Evolutionary conservation across 805 yeast genomes (phyloP), one percentile per base, ranked within the genome.

Genomic region (Spathaspora sp.): DNA sequence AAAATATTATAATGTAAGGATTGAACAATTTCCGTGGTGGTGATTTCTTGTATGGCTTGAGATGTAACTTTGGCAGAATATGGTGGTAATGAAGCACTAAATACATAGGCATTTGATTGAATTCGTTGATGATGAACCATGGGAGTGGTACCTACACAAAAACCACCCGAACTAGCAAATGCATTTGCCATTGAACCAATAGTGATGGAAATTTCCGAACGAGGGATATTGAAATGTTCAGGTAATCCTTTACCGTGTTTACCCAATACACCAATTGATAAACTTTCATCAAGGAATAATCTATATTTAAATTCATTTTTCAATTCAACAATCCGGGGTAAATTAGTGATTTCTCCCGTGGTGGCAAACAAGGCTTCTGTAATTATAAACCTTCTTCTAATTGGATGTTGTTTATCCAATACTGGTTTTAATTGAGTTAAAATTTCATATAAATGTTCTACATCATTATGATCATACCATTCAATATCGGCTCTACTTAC

Each of bases 41-140:
- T 23, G 43, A 89, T 72, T 42, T 82, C 66, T 14, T 72, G 62
- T 42, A 89, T 72, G 0, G 81, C 79, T 49, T 75, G 74, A 1
- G 88, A 79, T 1, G 80, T 80, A 2, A 85, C 83, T 51, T 74
- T 78, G 1, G 96, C 96, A 43, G 90, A 80, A 68, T 87, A 93
- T 20, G 97, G 96, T 11, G 99, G 98, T 65, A 93, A 80, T 1
- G 97, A 81, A 7, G 99, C 99, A 61, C 96, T 87, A 67, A 89
- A 94, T 54, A 94, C 94, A 65, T 90, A 94, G 2, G 97, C 97
- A 57, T 78, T 77, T 12, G 96, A 89, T 20, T 90, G 87, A 61
- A 94, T 86, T 66, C 96, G 83, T 76, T 94, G 99, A 72, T 93
- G 97, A 59, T 85, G 85, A 32, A 91, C 82, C 90, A 94, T 89